Base-by-base conservation (phyloP, 495 filamentous ascomycete genomes). In the Podospora didyma region DNA sequence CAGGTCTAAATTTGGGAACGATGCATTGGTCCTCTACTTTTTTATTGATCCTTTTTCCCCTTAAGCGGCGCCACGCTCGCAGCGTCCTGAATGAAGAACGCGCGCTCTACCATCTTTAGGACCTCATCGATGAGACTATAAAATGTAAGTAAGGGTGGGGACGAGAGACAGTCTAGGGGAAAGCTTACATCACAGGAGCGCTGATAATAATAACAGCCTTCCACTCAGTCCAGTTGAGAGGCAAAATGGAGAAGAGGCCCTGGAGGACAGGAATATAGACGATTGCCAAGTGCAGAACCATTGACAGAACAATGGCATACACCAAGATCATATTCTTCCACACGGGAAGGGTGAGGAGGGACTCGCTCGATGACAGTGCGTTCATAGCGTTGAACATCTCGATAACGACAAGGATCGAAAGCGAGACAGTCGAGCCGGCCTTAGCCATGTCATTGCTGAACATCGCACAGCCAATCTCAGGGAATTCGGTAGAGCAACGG, bases 341-440 rank as follows among this genome's bases (percentile, higher is more conserved):
- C 23, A 99, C 75, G 17, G 91, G 92, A 59, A 97, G 85, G 11
- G 94, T 97, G 28, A 99, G 73, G 2, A 99, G 86, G 5, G 90
- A 96, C 72, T 97, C 95, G 73, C 89, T 93, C 9, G 90, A 95
- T 16, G 92, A 96, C 16, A 99, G 82, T 1, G 94, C 94, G 69
- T 99, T 99, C 90, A 99, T 96, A 56, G 95, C 95, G 74, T 99
- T 99, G 62, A 99, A 78, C 95, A 99, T 99, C 79, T 99, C 95
- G 67, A 99, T 97, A 58, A 96, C 91, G 26, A 99, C 95, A 23
- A 99, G 82, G 67, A 88, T 88, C 35, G 75, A 95, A 35, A 99
- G 83, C 17, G 91, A 96, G 28, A 97, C 83, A 5, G 95, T 99
- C n/a, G 93, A 97, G 3, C 91, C 95, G 20, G 92, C 85, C 71